These are phyloP conservation scores for Podila horticola DNA, from an alignment of 192 early-diverging fungal species.

Conservation along the genomic window DNA sequence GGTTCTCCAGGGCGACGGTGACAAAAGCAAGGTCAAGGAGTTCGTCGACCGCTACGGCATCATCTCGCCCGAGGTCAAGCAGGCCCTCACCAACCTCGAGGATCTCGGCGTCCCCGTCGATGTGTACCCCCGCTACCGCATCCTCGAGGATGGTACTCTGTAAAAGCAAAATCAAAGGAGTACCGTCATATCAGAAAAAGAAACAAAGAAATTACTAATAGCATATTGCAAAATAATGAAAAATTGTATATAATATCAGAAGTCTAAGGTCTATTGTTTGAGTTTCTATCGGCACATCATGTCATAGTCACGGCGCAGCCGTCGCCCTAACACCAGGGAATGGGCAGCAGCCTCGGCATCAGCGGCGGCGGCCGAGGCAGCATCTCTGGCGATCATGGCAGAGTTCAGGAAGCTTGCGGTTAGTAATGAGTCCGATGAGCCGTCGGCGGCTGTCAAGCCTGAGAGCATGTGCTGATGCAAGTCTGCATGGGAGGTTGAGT, in stretches of 20 bases:
- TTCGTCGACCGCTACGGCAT: slow-evolving; percentile 68
- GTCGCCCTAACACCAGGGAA: slow-evolving; percentile 23
- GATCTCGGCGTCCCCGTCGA: slow-evolving; percentile 52
- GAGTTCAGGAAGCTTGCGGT: not conserved
- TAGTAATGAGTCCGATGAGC: no score
- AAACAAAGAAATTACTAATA: not conserved
- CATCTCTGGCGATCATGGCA: slow-evolving; percentile 25
- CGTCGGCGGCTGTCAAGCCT: no score
- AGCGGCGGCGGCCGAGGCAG: slow-evolving; percentile 36
- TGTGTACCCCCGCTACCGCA: slow-evolving; percentile 48
- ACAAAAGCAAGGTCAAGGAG: slow-evolving; percentile 64
- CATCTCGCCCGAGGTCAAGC: slow-evolving; percentile 58
- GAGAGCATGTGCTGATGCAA: not conserved
- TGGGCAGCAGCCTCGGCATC: slow-evolving; percentile 35
- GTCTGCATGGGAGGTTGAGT: not conserved
- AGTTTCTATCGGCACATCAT: slow-evolving; percentile 36
- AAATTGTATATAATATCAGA: not conserved
- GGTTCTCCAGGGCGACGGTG: slow-evolving; percentile 77
- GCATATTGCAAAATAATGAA: not conserved
- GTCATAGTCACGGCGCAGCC: slow-evolving; percentile 36
- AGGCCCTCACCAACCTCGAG: slow-evolving; percentile 63
- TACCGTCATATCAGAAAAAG: not conserved
- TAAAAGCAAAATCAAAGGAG: slow-evolving; percentile 2
- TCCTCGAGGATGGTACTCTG: slow-evolving; percentile 44
- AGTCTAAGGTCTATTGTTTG: not conserved